Evolutionary conservation across 768 basidiomycete genomes (phyloP).

Genomic region (Termitomyces sp.): DNA sequence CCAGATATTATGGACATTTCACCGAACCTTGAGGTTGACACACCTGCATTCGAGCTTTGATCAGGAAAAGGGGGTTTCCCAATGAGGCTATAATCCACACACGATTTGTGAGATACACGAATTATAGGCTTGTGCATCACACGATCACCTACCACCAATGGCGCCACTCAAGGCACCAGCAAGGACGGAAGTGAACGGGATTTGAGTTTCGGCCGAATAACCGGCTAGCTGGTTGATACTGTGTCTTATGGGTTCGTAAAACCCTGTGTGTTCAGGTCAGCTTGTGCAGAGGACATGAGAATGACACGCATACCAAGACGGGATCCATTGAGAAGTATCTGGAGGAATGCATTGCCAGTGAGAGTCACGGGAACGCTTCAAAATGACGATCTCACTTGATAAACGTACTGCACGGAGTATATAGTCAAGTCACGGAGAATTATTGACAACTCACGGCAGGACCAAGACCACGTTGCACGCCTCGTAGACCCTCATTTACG

Average conservation of each 20-base stretch:
- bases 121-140: background rate
- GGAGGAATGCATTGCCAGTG: constrained; percentile 3
- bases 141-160: constrained; percentile 65
- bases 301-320: constrained; percentile 55
- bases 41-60: constrained; percentile 98
- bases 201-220: constrained; percentile 52
- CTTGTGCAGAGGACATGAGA: background rate
- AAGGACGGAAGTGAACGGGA: constrained; percentile 69
- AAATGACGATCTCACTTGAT: constrained; percentile 58
- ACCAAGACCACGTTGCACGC: constrained; percentile 88
- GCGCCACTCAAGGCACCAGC: constrained; percentile 90
- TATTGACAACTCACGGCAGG: constrained; percentile 64
- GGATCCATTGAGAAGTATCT: constrained; percentile 92
- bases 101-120: background rate
- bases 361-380: constrained; percentile 5
- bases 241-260: constrained; percentile 89
- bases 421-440: background rate
- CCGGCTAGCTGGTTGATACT: constrained; percentile 67
- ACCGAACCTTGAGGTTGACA: constrained; percentile 1
- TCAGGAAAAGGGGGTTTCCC: constrained; percentile 88
- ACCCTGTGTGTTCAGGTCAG: constrained; percentile 45
- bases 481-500: constrained; percentile 82
- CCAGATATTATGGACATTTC: background rate
- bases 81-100: constrained; percentile 44
- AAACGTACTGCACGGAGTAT: constrained; percentile 64